Percentiles rank a stretch among this genome's conserved stretches.
Evolutionary conservation across 768 basidiomycete genomes (phyloP).

Genomic region (Termitomyces sp.): DNA sequence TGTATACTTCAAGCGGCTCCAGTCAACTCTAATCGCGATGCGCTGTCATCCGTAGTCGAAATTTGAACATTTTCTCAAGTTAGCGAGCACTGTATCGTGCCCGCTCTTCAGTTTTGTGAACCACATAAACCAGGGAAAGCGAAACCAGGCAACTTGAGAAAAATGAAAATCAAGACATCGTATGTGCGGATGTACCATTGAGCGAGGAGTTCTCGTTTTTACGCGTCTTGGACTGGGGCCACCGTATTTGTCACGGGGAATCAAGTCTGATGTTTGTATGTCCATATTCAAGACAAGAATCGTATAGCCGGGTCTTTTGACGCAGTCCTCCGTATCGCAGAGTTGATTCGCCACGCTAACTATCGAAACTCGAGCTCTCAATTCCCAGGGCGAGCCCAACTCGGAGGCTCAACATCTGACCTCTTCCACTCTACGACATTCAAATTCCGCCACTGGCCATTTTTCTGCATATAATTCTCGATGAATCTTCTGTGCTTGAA

Average conservation of each 20-base stretch:
- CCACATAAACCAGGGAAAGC: no score
- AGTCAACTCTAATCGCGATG: neutral
- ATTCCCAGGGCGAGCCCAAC: neutral
- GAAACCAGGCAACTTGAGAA: neutral
- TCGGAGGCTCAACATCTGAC: neutral
- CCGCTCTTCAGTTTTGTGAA: neutral
- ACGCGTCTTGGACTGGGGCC: neutral
- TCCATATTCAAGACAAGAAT: neutral
- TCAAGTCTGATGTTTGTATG: neutral
- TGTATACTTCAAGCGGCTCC: no score
- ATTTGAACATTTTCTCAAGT: neutral
- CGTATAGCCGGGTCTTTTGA: neutral
- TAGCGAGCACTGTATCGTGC: neutral
- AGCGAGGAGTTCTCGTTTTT: neutral
- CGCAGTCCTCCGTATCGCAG: neutral
- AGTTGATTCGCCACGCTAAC: neutral
- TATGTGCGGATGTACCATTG: neutral
- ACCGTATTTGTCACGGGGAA: neutral
- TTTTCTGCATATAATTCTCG: constrained; percentile 30
- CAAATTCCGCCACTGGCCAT: constrained; percentile 30
- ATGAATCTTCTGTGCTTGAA: constrained; percentile 38
- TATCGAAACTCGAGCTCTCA: neutral
- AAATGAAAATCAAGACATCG: neutral
- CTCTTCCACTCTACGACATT: constrained; percentile 30
- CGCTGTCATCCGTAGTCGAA: neutral